Evolutionary conservation across 352 stramenopile species (phyloP).

Genomic region (Phytophthora idaei): DNA sequence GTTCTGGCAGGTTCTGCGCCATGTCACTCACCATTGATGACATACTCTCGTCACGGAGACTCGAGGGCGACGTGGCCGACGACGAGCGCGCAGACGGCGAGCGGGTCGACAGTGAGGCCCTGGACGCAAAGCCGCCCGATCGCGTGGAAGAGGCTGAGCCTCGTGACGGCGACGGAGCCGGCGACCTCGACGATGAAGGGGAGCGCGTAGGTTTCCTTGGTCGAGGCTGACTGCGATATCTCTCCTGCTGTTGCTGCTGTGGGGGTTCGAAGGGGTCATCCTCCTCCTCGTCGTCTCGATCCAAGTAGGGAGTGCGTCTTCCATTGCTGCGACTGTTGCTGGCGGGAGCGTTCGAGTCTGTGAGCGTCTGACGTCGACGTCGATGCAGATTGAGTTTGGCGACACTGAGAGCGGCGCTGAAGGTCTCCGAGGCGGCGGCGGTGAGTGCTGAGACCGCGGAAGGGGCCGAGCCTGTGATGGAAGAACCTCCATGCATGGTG

Average conservation of each 20-base stretch:
- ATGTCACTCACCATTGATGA: conserved; percentile 33
- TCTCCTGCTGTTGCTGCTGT: conserved; percentile 20
- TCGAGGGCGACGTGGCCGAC: conserved; percentile 38
- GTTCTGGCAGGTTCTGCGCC: conserved; percentile 33
- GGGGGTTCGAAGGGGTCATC: conserved; percentile 33
- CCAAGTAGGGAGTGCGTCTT: conserved; percentile 28
- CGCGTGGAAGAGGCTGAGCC: background rate
- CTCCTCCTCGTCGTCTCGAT: conserved; percentile 33
- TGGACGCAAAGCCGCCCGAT: conserved; percentile 22
- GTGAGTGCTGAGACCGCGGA: conserved; percentile 39
- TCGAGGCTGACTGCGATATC: conserved; percentile 12
- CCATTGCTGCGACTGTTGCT: conserved; percentile 10
- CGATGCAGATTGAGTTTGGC: conserved; percentile 42
- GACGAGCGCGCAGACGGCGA: conserved; percentile 28
- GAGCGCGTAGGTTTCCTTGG: conserved; percentile 22
- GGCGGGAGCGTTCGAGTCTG: conserved; percentile 7
- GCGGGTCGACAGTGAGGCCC: conserved; percentile 11
- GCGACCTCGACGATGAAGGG: conserved; percentile 16
- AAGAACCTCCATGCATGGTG: conserved; percentile 16
- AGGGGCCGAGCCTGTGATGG: conserved; percentile 24
- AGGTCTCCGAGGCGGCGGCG: conserved; percentile 33
- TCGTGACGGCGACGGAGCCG: conserved; percentile 18
- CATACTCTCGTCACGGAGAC: conserved; percentile 35
- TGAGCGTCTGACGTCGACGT: conserved; percentile 34
- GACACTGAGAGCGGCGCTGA: conserved; percentile 37